Base-by-base conservation (phyloP, 163 green algal genomes). In the Chlamydomonas reinhardtii region DNA sequence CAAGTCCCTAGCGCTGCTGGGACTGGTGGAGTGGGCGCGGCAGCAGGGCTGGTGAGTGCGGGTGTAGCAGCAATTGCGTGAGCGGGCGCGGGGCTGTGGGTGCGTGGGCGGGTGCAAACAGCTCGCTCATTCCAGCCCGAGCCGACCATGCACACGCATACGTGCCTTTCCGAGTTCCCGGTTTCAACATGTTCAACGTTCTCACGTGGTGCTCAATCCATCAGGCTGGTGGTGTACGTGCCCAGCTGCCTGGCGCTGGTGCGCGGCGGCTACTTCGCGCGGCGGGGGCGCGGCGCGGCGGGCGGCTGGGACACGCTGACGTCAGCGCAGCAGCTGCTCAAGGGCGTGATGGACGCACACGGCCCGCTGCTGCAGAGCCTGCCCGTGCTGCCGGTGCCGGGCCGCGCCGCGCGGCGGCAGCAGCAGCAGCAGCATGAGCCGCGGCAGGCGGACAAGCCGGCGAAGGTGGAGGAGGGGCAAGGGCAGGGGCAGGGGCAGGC, bases 1-100 rank as follows among this genome's bases (percentile, higher is more conserved):
- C 74, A 97, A 97, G 83, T 94, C 89, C 73, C 82, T 97, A 11
- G 92, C 94, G 15, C 76, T 97, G 54, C 93, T 90, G 48, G 71
- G 87, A 4, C 71, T 94, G 25, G 95, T 94, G 69, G 88, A 94
- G 37, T 94, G 89, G 88, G 92, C 92, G 1, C 79, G 91, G 2
- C 77, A 64, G n/a, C 77, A 80, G 4, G 88, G 83, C 32, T 94
- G 90, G 90, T 94, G 56, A 27, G 72, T 54, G 74, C 2, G 16
- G n/a, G 22, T 52, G 74, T 17, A 5, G 69, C 25, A 2, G 61
- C 22, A 24, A 11, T 6, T 54, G 43, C 11, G 43, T 54, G 43
- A 16, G 43, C 11, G 43, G 6, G 43, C 11, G 43, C 11, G 43
- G 6, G 43, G 6, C 8, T 54, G 43, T 54, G 43, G 6, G 43